These are phyloP conservation scores for Yarrowia sp. DNA, from an alignment of 805 yeast genomes.

Conservation along the genomic window DNA sequence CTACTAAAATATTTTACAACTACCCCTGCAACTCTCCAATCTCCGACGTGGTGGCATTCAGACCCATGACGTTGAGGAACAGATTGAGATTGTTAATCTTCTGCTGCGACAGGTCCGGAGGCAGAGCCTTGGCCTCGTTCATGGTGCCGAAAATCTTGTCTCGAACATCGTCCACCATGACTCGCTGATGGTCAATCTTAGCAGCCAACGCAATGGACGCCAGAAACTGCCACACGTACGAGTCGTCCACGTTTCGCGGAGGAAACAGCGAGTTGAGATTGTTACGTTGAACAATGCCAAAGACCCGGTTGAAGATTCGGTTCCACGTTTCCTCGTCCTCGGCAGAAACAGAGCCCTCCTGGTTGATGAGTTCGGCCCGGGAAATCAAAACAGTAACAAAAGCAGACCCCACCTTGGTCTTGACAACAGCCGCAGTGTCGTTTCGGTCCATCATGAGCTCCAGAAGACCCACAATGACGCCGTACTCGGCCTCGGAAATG, in stretches of 20 bases:
- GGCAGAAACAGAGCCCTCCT: conserved; percentile 57
- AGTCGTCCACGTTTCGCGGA: conserved; percentile 58
- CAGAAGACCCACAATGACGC: conserved; percentile 72
- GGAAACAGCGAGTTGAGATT: conserved; percentile 80
- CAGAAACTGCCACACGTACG: conserved; percentile 94
- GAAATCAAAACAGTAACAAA: conserved; percentile 85
- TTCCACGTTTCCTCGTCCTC: conserved; percentile 66
- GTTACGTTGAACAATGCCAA: conserved; percentile 66
- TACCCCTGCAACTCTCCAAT: conserved; percentile 63
- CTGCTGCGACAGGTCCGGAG: conserved; percentile 52
- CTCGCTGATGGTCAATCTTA: conserved; percentile 79
- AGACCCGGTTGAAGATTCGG: conserved; percentile 73
- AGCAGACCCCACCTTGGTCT: conserved; percentile 78
- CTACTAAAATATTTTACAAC: neutral
- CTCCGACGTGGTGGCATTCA: conserved; percentile 85
- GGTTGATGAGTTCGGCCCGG: conserved; percentile 86
- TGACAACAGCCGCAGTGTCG: conserved; percentile 51
- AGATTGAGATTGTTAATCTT: conserved; percentile 77
- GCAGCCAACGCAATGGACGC: conserved; percentile 94
- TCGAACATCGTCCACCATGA: conserved; percentile 89
- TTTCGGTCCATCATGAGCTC: conserved; percentile 67
- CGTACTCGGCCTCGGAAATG: conserved; percentile 74
- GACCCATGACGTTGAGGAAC: conserved; percentile 94
- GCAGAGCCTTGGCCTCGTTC: conserved; percentile 60
- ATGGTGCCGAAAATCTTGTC: conserved; percentile 89